Base-by-base conservation (phyloP, 352 stramenopile genomes). In the Globisporangium iwayamae region DNA sequence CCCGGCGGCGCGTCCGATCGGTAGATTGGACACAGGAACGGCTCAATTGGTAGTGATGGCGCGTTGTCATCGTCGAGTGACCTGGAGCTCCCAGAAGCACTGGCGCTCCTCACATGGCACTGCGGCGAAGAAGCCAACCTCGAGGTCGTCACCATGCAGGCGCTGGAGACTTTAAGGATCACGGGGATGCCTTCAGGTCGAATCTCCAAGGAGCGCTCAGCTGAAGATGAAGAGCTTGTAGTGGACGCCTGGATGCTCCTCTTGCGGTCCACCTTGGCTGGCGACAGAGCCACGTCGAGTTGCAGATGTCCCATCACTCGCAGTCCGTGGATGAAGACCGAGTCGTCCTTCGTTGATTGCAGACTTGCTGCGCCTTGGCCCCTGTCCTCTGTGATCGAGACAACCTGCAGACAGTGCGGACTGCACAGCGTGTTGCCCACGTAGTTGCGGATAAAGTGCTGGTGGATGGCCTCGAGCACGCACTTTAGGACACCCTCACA, bases 371-470 rank as follows among this genome's bases (percentile, higher is more conserved):
- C 4, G 32, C 4, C 2, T 47, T 53, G 4, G 55, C 51, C 22
- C 46, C 36, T 69, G 59, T 87, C 78, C 66, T 89, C 80, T 4
- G 66, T 69, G 2, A 89, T 64, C 0, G 69, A 68, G 0, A 77
- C 55, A 3, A 82, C 56, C 22, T 66, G 71, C 28, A 89, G 39
- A 25, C 80, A 89, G 39, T 74, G 56, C 3, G 65, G 30, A 7
- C 41, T 56, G n/a, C 78, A 87, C n/a, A 78, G 45, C 13, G 59
- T 62, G 36, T 46, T 74, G 1, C 72, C 74, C 8, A 79, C 69
- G 32, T 78, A 51, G 10, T 81, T 86, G 8, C 78, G 80, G 22
- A 82, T 50, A 32, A 87, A 85, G 58, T 89, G 70, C 36, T 86
- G 80, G 32, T 89, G 80, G 54, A 85, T 75, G 6, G 75, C 63